phyloP scores from a whole-genome alignment of 352 stramenopile genomes.

The Globisporangium perplexum region DNA sequence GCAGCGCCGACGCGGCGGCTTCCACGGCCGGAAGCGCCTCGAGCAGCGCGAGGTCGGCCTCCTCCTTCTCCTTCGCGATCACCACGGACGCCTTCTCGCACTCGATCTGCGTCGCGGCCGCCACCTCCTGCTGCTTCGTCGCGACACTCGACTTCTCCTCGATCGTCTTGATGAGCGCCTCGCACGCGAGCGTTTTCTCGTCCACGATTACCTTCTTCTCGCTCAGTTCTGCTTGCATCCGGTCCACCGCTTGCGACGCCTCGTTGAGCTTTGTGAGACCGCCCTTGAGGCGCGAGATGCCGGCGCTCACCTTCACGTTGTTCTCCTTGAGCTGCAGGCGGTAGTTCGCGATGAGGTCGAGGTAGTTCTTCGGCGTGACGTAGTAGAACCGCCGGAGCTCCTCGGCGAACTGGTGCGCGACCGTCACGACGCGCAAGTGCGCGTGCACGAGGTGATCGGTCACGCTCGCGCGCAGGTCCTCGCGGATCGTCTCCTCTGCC shows the following conservation, averaged over 20 bases:
- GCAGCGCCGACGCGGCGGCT: slow-evolving; percentile 87
- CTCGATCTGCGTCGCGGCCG: slow-evolving; percentile 85
- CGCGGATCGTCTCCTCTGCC: slow-evolving; percentile 86
- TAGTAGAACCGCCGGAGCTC: slow-evolving; percentile 93
- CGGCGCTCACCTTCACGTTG: slow-evolving; percentile 84
- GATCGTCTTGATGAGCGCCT: slow-evolving; percentile 94
- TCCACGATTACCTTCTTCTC: slow-evolving; percentile 95
- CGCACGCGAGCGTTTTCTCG: slow-evolving; percentile 90
- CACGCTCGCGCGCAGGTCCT: slow-evolving; percentile 77
- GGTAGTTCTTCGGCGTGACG: slow-evolving; percentile 96
- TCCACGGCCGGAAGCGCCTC: slow-evolving; percentile 93
- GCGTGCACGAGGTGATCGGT: slow-evolving; percentile 90
- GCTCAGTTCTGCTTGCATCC: slow-evolving; percentile 92
- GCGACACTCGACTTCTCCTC: slow-evolving; percentile 91
- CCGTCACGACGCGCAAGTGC: slow-evolving; percentile 87
- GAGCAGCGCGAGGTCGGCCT: slow-evolving; percentile 90
- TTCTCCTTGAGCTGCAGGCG: slow-evolving; percentile 88
- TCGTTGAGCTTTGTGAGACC: slow-evolving; percentile 94
- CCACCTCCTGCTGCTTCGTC: slow-evolving; percentile 90
- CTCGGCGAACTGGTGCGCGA: slow-evolving; percentile 88
- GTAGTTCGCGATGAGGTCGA: slow-evolving; percentile 96
- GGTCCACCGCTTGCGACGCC: slow-evolving; percentile 89
- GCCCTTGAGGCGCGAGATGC: slow-evolving; percentile 87
- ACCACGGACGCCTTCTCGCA: slow-evolving; percentile 88
- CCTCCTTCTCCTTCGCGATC: slow-evolving; percentile 91